Conservation (phyloP, 2,329 filamentous ascomycete species). For the Pseudogymnoascus sp. region DNA sequence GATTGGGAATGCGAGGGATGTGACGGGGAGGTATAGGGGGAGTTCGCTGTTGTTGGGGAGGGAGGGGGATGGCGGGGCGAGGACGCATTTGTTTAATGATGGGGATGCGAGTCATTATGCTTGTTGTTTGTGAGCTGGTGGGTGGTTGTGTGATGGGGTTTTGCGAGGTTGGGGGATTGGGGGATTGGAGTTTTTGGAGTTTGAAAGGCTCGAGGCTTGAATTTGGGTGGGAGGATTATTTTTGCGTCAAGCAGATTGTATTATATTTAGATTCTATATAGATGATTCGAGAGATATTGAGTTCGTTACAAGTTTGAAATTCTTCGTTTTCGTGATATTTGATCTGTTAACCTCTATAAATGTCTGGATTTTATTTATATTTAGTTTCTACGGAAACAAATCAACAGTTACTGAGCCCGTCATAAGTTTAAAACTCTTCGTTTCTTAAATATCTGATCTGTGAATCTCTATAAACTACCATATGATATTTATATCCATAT, state of each 20-base stretch:
- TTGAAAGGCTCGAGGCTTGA: neutral
- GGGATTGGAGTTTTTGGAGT: neutral
- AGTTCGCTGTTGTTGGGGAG: conserved; percentile 24
- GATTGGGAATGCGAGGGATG: conserved; percentile 27
- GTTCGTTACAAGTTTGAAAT: neutral
- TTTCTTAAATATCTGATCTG: neutral
- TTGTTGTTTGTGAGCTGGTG: conserved; percentile 28
- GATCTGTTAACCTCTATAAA: neutral
- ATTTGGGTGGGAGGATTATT: neutral
- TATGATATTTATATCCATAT: neutral
- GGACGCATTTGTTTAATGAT: conserved; percentile 29
- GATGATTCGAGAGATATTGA: neutral
- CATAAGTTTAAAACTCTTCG: neutral
- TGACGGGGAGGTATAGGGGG: conserved; percentile 29
- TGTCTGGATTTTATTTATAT: neutral
- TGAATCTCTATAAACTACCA: neutral
- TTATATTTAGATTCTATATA: neutral
- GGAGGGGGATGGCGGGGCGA: conserved; percentile 23
- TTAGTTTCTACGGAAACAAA: neutral
- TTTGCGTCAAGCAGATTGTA: neutral
- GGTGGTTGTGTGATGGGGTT: neutral
- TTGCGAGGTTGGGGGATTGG: neutral
- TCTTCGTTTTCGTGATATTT: neutral
- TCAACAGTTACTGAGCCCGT: neutral
- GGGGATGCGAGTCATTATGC: conserved; percentile 25